phyloP scores from a whole-genome alignment of 2,329 filamentous ascomycete genomes.

The Claviceps digitariae region DNA sequence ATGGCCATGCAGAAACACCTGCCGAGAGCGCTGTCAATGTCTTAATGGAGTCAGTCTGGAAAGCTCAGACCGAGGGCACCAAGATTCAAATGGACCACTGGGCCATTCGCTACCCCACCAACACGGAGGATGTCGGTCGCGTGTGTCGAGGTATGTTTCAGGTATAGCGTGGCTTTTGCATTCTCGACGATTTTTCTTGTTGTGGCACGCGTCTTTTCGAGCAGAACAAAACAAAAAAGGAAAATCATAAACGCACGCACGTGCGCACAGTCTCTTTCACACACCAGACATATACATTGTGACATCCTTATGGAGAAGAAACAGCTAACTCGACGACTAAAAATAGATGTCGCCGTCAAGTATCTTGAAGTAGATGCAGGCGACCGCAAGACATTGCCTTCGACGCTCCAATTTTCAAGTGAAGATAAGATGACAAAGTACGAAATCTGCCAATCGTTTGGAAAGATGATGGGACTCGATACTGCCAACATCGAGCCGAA shows the following conservation, averaged over 20 bases:
- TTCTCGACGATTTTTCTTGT: background rate
- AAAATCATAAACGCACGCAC: no score
- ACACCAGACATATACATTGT: no score
- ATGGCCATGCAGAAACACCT: conserved; percentile 58
- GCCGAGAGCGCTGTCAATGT: conserved; percentile 74
- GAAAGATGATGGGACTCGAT: conserved; percentile 64
- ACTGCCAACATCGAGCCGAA: conserved; percentile 55
- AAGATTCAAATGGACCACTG: conserved; percentile 75
- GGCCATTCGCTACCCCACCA: conserved; percentile 73
- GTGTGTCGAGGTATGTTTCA: conserved; percentile 50
- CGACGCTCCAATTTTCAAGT: conserved; percentile 70
- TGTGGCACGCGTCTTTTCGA: background rate
- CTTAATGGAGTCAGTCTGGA: conserved; percentile 64
- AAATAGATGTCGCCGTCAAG: conserved; percentile 52
- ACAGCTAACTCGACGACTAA: background rate
- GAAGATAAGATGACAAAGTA: conserved; percentile 84
- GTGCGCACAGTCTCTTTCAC: no score
- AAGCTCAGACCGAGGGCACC: conserved; percentile 49
- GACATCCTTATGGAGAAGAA: background rate
- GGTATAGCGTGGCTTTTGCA: background rate
- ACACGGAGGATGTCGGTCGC: conserved; percentile 73
- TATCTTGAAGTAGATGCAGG: conserved; percentile 41
- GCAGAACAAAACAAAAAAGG: background rate
- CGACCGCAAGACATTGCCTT: conserved; percentile 44
- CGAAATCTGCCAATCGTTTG: conserved; percentile 68